These are phyloP conservation scores for Grosmannia clavigera DNA, from an alignment of 2,329 filamentous ascomycete genomes.

Conservation along the genomic window DNA sequence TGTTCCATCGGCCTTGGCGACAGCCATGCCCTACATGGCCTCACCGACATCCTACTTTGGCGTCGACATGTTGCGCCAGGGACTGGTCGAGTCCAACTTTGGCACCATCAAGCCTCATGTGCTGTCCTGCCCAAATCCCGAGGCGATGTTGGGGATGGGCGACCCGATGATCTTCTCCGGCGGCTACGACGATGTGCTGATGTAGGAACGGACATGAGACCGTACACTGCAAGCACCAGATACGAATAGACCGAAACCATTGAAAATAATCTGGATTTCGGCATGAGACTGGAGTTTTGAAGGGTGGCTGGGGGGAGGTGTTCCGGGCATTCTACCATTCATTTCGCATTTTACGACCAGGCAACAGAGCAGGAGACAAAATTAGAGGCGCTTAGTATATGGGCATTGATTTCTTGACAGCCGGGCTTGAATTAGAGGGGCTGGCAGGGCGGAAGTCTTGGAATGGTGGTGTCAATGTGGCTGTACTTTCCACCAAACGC, in stretches of 20 bases:
- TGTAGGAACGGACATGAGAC: background rate
- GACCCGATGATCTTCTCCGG: constrained; percentile 48
- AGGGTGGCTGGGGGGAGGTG: background rate
- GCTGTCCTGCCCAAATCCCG: constrained; percentile 37
- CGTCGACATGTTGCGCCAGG: constrained; percentile 35
- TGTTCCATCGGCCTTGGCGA: constrained; percentile 1
- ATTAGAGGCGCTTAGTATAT: background rate
- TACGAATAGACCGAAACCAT: no score
- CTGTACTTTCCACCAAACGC: no score
- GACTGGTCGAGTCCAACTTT: constrained; percentile 38
- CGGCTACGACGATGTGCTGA: constrained; percentile 32
- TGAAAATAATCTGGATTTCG: background rate
- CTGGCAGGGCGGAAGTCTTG: background rate
- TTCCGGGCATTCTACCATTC: background rate
- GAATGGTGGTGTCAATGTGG: background rate
- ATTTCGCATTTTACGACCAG: background rate
- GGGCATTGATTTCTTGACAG: background rate
- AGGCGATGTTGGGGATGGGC: constrained; percentile 44
- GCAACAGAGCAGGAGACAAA: background rate
- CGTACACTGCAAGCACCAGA: background rate
- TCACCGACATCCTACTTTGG: constrained; percentile 21
- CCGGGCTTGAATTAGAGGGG: background rate
- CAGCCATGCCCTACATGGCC: constrained; percentile 5
- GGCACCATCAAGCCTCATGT: constrained; percentile 44
- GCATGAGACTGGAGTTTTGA: background rate